Evolutionary conservation across 352 stramenopile genomes (phyloP).

Genomic region (Pythium aquatile): DNA sequence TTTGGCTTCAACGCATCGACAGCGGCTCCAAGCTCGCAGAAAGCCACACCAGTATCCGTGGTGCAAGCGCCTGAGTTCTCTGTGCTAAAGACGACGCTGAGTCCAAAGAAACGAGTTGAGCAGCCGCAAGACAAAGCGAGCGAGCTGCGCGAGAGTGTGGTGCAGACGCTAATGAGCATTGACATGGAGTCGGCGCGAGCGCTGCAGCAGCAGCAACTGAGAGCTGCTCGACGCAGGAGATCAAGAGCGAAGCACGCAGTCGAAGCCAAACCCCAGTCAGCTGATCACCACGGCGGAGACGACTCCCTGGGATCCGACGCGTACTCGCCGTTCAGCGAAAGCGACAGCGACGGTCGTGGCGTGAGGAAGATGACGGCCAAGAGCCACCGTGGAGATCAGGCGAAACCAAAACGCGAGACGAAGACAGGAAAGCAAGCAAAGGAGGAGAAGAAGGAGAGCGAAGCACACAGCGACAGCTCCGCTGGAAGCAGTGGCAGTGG

Average conservation of each 20-base stretch:
- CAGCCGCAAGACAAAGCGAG: neutral
- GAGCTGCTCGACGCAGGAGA: neutral
- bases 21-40: no score
- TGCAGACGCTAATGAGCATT: constrained; percentile 48
- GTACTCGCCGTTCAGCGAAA: constrained; percentile 35
- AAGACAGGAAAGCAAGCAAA: neutral
- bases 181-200: constrained; percentile 39
- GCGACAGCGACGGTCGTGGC: neutral
- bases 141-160: constrained; percentile 22
- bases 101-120: neutral
- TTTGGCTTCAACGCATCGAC: no score
- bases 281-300: neutral
- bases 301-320: constrained; percentile 37
- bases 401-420: neutral
- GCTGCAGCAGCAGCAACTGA: constrained; percentile 12
- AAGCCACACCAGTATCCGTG: neutral
- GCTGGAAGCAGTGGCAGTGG: constrained; percentile 1
- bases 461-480: neutral
- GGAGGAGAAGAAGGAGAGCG: constrained; percentile 9
- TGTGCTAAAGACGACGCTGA: neutral
- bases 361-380: neutral
- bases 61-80: neutral
- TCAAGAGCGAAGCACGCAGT: neutral
- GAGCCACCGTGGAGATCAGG: neutral
- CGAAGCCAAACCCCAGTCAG: neutral